These are phyloP conservation scores for Barnettozyma sp. DNA, from an alignment of 805 yeast genomes.

Conservation along the genomic window DNA sequence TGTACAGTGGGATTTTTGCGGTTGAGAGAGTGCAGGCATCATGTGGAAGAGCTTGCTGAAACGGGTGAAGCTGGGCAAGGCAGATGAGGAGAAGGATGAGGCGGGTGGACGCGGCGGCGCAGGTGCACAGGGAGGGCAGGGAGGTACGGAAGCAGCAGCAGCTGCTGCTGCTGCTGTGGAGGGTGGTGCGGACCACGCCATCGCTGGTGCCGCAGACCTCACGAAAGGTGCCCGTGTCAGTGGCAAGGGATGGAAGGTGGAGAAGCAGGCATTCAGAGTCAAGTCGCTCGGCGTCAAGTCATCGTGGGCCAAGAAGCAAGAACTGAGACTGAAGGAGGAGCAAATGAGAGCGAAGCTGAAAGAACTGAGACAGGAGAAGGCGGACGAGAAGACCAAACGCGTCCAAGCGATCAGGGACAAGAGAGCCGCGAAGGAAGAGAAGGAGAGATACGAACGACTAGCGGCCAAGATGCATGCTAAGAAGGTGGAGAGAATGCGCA, in stretches of 20 bases:
- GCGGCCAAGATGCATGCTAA: constrained; percentile 88
- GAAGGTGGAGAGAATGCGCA: constrained; percentile 83
- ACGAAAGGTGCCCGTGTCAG: constrained; percentile 22
- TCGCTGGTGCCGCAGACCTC: neutral
- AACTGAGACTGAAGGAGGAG: constrained; percentile 56
- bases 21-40: neutral
- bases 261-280: constrained; percentile 61
- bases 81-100: constrained; percentile 1
- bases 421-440: constrained; percentile 73
- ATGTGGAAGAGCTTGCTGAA: constrained; percentile 2
- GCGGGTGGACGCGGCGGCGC: neutral
- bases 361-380: constrained; percentile 75
- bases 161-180: neutral
- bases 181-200: neutral
- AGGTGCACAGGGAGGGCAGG: neutral
- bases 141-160: neutral
- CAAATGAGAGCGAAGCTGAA: constrained; percentile 62
- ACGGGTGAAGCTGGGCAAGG: neutral
- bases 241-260: constrained; percentile 60
- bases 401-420: constrained; percentile 60
- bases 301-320: constrained; percentile 61
- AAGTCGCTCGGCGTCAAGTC: constrained; percentile 51
- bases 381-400: constrained; percentile 45
- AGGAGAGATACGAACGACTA: constrained; percentile 76
- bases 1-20: too few species aligned